Percentiles rank a stretch among this genome's conserved stretches.
phyloP scores from a whole-genome alignment of 83 land plant genomes.

The Isoetes engelmannii region DNA sequence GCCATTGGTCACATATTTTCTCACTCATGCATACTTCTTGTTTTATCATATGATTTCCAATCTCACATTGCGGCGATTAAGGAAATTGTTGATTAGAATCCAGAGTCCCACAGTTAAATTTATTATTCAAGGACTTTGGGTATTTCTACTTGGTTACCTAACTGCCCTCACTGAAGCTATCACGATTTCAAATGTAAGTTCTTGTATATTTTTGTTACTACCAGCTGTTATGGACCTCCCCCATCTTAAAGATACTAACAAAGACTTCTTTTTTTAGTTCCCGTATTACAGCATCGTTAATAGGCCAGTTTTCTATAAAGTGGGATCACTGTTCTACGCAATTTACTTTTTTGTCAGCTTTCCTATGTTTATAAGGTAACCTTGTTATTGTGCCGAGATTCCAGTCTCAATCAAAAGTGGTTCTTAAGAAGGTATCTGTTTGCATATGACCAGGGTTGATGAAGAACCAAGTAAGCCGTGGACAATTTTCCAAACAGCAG shows the following conservation, averaged over 20 bases:
- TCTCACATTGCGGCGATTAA: constrained; percentile 68
- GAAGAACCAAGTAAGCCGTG: constrained; percentile 61
- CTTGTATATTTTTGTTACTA: constrained; percentile 10
- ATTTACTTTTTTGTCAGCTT: constrained; percentile 92
- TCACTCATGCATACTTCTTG: constrained; percentile 76
- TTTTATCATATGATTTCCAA: constrained; percentile 79
- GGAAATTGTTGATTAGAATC: constrained; percentile 44
- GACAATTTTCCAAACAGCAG: constrained; percentile 71
- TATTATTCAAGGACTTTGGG: constrained; percentile 54
- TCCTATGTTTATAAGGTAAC: constrained; percentile 87
- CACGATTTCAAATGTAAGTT: constrained; percentile 82
- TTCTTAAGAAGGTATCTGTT: neutral
- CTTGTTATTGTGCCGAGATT: neutral
- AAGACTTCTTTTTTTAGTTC: constrained; percentile 38
- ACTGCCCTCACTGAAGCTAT: constrained; percentile 79
- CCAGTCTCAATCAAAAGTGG: neutral
- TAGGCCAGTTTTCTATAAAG: constrained; percentile 83
- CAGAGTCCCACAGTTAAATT: constrained; percentile 18
- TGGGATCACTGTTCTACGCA: constrained; percentile 90
- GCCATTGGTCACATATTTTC: constrained; percentile 79
- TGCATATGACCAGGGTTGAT: constrained; percentile 48
- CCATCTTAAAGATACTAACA: neutral
- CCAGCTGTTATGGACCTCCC: neutral
- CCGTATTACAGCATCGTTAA: constrained; percentile 92
- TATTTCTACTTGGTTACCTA: constrained; percentile 67